These are phyloP conservation scores for Zancudomyces culisetae DNA, from an alignment of 371 early-diverging fungal species.

Conservation along the genomic window DNA sequence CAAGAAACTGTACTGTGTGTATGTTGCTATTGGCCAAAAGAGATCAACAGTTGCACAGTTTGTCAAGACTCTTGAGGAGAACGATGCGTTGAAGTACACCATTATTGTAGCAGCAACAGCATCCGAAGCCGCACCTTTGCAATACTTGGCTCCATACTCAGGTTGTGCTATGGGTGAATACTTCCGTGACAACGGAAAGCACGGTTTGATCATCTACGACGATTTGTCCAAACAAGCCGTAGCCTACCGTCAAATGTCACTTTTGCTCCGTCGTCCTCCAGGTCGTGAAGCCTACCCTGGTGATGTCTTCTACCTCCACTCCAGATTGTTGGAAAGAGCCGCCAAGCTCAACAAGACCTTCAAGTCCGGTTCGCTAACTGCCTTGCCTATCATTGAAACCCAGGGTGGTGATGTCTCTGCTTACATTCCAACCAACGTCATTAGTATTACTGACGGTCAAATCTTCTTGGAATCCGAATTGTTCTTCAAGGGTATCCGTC, in stretches of 20 bases:
- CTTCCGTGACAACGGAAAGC: constrained; percentile 94
- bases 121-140: constrained; percentile 87
- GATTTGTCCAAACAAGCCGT: constrained; percentile 96
- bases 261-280: constrained; percentile 90
- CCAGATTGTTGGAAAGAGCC: constrained; percentile 88
- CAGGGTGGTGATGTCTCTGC: constrained; percentile 97
- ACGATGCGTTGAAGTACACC: constrained; percentile 86
- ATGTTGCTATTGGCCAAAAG: constrained; percentile 93
- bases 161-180: constrained; percentile 91
- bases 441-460: constrained; percentile 95
- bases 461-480: constrained; percentile 95
- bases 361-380: constrained; percentile 86
- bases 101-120: constrained; percentile 91
- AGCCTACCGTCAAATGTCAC: constrained; percentile 94
- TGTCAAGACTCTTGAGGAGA: constrained; percentile 84
- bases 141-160: constrained; percentile 90
- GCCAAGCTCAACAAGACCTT: constrained; percentile 89
- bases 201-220: constrained; percentile 90
- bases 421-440: constrained; percentile 96
- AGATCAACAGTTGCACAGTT: constrained; percentile 93
- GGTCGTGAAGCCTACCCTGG: constrained; percentile 96
- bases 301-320: constrained; percentile 95
- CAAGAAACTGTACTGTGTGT: constrained; percentile 91
- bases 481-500: constrained; percentile 95
- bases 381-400: constrained; percentile 91